Conservation (phyloP, 2,329 filamentous ascomycete species). For the Ophiostoma pallidulum region DNA sequence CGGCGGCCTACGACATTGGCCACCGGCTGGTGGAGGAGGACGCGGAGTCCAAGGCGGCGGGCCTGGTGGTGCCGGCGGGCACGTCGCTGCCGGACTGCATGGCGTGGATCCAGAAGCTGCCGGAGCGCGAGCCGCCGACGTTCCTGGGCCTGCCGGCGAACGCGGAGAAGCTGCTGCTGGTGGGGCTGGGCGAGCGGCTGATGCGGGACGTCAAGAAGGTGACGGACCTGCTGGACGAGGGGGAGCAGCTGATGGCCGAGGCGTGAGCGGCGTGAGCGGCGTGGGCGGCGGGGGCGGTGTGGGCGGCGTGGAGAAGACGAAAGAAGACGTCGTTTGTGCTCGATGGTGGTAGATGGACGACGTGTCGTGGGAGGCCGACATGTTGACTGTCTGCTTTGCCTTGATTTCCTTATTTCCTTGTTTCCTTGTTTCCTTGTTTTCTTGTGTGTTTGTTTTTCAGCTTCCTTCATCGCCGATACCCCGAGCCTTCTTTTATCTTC, state of each 20-base stretch:
- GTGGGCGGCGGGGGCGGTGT: too few species aligned
- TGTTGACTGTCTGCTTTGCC: too few species aligned
- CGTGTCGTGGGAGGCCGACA: too few species aligned
- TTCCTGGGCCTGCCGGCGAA: slow-evolving; percentile 91
- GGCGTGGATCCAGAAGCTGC: slow-evolving; percentile 81
- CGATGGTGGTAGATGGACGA: too few species aligned
- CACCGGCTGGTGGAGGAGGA: slow-evolving; percentile 67
- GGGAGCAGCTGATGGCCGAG: slow-evolving; percentile 57
- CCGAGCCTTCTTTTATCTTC: not conserved
- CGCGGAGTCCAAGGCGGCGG: slow-evolving; percentile 44
- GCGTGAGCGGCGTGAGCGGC: not conserved
- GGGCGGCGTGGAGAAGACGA: too few species aligned
- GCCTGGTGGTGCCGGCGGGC: slow-evolving; percentile 65
- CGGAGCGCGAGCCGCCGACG: slow-evolving; percentile 91
- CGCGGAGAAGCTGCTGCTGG: slow-evolving; percentile 87
- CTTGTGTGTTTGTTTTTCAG: not conserved
- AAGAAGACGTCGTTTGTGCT: too few species aligned
- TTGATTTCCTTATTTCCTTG: not conserved
- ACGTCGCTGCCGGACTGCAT: slow-evolving; percentile 81
- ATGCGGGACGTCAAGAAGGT: slow-evolving; percentile 77
- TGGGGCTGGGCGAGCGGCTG: slow-evolving; percentile 78
- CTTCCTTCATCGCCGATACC: not conserved
- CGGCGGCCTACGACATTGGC: slow-evolving; percentile 82
- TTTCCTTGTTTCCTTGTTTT: not conserved
- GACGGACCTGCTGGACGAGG: slow-evolving; percentile 82